Conservation (phyloP, 129 eudicot species). For the Mikania micrantha region DNA sequence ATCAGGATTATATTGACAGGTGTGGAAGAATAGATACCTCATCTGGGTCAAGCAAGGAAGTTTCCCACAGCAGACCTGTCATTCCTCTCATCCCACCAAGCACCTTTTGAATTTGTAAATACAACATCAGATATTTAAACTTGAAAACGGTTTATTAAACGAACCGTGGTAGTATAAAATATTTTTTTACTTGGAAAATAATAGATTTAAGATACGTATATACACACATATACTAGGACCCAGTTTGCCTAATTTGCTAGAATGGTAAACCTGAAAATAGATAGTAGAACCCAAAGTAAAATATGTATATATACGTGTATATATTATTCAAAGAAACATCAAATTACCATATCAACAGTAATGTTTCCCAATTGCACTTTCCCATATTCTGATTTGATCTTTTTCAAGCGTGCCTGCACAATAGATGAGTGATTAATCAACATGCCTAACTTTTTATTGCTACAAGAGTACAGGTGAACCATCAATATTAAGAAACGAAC, state of each 20-base stretch:
- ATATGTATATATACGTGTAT: background rate
- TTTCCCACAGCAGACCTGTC: slow-evolving; percentile 91
- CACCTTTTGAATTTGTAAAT: slow-evolving; percentile 36
- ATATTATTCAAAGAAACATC: background rate
- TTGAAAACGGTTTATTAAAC: background rate
- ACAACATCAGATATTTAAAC: background rate
- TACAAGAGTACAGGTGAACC: slow-evolving; percentile 5
- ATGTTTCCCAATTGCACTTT: slow-evolving; percentile 76
- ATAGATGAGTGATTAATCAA: background rate
- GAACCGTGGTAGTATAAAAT: background rate
- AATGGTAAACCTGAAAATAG: background rate
- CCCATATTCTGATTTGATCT: slow-evolving; percentile 59
- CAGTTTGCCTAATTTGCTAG: background rate
- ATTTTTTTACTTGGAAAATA: background rate
- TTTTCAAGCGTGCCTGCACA: slow-evolving; percentile 56
- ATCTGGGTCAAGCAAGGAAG: slow-evolving; percentile 91
- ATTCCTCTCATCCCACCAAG: slow-evolving; percentile 99
- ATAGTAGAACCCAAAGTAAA: background rate
- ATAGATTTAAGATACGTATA: background rate
- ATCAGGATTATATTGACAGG: background rate
- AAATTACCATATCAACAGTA: slow-evolving; percentile 72
- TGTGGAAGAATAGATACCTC: slow-evolving; percentile 40
- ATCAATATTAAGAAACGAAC: slow-evolving; percentile 30
- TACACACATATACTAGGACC: background rate
- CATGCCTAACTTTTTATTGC: background rate